phyloP scores from a whole-genome alignment of 1,284 basidiomycete species.

The Fomitopsis betulina region DNA sequence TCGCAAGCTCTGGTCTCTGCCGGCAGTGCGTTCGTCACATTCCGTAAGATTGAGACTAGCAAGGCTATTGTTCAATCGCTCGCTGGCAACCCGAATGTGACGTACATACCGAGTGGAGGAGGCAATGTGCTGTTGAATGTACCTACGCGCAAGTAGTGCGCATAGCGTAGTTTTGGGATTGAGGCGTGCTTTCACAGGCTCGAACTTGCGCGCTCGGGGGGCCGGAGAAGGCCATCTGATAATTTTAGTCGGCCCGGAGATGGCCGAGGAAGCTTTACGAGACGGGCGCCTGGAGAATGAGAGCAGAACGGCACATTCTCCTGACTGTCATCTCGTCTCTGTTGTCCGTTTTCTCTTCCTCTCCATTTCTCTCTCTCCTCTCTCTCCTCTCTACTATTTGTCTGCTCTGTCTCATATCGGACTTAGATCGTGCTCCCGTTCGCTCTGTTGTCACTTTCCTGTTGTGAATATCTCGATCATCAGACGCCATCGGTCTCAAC shows the following conservation, averaged over 20 bases:
- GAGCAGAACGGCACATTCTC: constrained; percentile 24
- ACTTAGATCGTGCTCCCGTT: constrained; percentile 33
- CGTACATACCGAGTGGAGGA: constrained; percentile 80
- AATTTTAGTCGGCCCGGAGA: constrained; percentile 22
- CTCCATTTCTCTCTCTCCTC: constrained; percentile 24
- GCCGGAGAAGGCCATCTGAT: constrained; percentile 6
- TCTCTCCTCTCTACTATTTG: constrained; percentile 37
- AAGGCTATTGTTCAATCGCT: constrained; percentile 92
- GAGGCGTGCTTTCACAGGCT: neutral
- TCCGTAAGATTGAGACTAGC: constrained; percentile 96
- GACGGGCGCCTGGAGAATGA: constrained; percentile 11
- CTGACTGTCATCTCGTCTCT: constrained; percentile 32
- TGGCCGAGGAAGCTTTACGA: constrained; percentile 20
- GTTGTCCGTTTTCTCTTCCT: constrained; percentile 36
- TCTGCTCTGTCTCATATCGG: constrained; percentile 36
- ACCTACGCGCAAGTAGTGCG: constrained; percentile 47
- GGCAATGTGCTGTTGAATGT: constrained; percentile 84
- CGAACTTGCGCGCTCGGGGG: neutral
- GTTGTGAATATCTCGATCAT: constrained; percentile 26
- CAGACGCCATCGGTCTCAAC: constrained; percentile 15
- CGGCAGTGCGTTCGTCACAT: constrained; percentile 92
- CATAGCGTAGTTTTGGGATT: neutral
- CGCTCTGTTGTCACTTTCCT: constrained; percentile 35
- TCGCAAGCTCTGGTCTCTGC: constrained; percentile 91
- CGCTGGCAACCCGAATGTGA: constrained; percentile 76